Evolutionary conservation across 2,329 filamentous ascomycete genomes (phyloP).

Genomic region (Pseudogymnoascus sp.): DNA sequence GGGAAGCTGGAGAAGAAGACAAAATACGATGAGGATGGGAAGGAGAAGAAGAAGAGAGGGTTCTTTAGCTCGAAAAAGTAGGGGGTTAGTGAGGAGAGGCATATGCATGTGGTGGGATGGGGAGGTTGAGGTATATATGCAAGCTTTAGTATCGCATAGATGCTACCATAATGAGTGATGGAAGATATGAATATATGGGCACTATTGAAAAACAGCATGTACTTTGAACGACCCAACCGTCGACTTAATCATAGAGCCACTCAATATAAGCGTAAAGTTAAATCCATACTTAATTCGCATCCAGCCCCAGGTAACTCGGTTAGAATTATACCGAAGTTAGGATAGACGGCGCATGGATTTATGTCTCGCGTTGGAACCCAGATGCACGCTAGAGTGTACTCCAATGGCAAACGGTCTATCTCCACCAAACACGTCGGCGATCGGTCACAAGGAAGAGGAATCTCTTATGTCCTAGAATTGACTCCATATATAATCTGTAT

Average conservation of each 20-base stretch:
- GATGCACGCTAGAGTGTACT: neutral
- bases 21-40: constrained; percentile 33
- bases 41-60: constrained; percentile 52
- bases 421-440: neutral
- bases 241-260: neutral
- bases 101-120: neutral
- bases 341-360: constrained; percentile 46
- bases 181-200: neutral
- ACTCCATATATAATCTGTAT: neutral
- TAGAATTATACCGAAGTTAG: neutral
- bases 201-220: neutral
- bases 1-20: constrained; percentile 44
- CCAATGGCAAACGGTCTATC: neutral
- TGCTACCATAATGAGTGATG: constrained; percentile 5
- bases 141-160: constrained; percentile 3
- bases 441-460: neutral
- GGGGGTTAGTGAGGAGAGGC: neutral
- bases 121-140: constrained; percentile 1
- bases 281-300: neutral
- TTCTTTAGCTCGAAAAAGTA: constrained; percentile 52
- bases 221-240: neutral
- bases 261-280: neutral
- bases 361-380: neutral
- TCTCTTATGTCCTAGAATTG: neutral
- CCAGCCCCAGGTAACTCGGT: neutral